These are phyloP conservation scores for Arabidopsis suecica DNA, from an alignment of 345 rosid genomes.

Conservation along the genomic window DNA sequence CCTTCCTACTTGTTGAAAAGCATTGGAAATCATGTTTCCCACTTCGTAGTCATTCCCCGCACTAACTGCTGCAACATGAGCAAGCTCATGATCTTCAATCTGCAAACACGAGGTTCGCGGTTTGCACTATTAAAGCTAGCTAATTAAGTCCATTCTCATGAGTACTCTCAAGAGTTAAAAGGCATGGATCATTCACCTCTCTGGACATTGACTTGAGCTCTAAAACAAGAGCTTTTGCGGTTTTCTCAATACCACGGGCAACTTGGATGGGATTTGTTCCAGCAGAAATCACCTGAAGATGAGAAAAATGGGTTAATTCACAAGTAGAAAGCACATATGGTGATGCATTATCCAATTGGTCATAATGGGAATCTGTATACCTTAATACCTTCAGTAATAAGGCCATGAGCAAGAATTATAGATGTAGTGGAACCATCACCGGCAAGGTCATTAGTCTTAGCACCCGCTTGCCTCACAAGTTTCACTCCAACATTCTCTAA, in stretches of 20 bases:
- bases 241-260: slow-evolving; percentile 85
- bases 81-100: slow-evolving; percentile 87
- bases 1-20: slow-evolving; percentile 73
- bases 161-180: slow-evolving; percentile 9
- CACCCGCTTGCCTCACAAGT: slow-evolving; percentile 97
- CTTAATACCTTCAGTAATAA: slow-evolving; percentile 87
- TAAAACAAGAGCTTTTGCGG: slow-evolving; percentile 73
- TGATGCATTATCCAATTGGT: slow-evolving; percentile 9
- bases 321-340: slow-evolving; percentile 11
- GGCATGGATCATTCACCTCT: slow-evolving; percentile 57
- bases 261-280: slow-evolving; percentile 84
- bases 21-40: slow-evolving; percentile 78
- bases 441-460: slow-evolving; percentile 89
- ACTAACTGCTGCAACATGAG: slow-evolving; percentile 87
- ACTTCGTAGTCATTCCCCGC: slow-evolving; percentile 79
- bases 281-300: slow-evolving; percentile 76
- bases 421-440: slow-evolving; percentile 98
- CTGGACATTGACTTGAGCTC: slow-evolving; percentile 88
- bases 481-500: slow-evolving; percentile 96
- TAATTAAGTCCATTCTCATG: slow-evolving; percentile 20
- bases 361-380: slow-evolving; percentile 44
- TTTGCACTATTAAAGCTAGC: neutral
- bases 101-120: slow-evolving; percentile 41
- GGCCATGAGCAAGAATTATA: slow-evolving; percentile 87
- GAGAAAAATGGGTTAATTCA: slow-evolving; percentile 1